A percentile compares a stretch with the other conserved stretches of the same genome.
These are phyloP conservation scores for Soucietia sequanensis DNA, from an alignment of 805 yeast species.

Conservation along the genomic window DNA sequence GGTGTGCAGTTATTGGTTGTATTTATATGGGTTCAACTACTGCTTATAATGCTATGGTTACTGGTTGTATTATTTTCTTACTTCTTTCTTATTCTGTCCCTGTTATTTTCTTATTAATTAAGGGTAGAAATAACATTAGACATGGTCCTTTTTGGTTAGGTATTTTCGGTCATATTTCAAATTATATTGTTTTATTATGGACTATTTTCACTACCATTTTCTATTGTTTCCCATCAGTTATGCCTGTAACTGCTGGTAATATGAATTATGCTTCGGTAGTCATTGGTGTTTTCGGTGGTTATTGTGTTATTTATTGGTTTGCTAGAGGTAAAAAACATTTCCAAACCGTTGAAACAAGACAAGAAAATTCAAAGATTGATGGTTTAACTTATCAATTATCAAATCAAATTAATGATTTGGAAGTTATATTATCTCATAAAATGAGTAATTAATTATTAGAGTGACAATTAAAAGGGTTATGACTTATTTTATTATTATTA, in stretches of 20 bases:
- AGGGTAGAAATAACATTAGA: conserved; percentile 50
- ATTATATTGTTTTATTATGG: conserved; percentile 54
- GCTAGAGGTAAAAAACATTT: conserved; percentile 29
- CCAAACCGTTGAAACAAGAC: too few relatives aligned
- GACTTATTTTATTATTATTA: neutral
- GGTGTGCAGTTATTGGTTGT: conserved; percentile 57
- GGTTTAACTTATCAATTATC: conserved; percentile 23
- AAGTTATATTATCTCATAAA: conserved; percentile 14
- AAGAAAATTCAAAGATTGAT: conserved; percentile 11
- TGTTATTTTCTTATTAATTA: conserved; percentile 42
- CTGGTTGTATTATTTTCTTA: conserved; percentile 59
- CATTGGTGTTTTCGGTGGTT: conserved; percentile 39
- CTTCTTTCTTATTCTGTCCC: conserved; percentile 60
- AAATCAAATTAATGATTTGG: conserved; percentile 20
- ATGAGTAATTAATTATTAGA: neutral
- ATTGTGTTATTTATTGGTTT: conserved; percentile 53
- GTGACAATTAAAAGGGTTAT: neutral
- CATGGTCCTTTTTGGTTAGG: conserved; percentile 74
- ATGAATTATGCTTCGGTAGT: conserved; percentile 72
- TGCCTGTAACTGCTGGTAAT: conserved; percentile 59
- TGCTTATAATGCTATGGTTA: conserved; percentile 64
- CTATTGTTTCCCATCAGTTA: conserved; percentile 61
- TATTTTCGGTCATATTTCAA: conserved; percentile 48
- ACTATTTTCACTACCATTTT: conserved; percentile 57
- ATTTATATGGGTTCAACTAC: conserved; percentile 65